A percentile compares a stretch with the other conserved stretches of the same genome.
These are phyloP conservation scores for Rhododendron henanense DNA, from an alignment of 148 eudicot species.

Conservation along the genomic window DNA sequence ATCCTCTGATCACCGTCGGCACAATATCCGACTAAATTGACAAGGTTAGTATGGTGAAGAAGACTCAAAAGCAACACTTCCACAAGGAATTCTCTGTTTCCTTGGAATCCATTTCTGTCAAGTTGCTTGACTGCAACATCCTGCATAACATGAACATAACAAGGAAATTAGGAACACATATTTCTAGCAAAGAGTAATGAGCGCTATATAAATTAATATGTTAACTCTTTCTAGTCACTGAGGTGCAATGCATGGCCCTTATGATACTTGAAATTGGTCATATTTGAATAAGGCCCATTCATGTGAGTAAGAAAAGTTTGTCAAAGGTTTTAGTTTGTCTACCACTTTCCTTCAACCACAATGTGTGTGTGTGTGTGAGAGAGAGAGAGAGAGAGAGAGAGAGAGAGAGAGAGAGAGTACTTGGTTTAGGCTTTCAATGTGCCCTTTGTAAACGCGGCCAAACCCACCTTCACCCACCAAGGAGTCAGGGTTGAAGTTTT, in stretches of 20 bases:
- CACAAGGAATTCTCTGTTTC: constrained; percentile 72
- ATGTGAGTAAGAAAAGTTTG: neutral
- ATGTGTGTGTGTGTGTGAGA: neutral
- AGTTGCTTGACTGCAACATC: constrained; percentile 81
- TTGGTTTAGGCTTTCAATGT: constrained; percentile 36
- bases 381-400: neutral
- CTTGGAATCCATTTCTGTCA: constrained; percentile 80
- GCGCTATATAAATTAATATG: neutral
- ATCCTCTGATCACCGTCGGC: constrained; percentile 67
- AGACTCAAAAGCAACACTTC: constrained; percentile 78
- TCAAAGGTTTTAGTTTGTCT: neutral
- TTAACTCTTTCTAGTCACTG: neutral
- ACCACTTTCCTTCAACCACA: neutral
- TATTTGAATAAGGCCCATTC: neutral
- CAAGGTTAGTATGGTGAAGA: constrained; percentile 66
- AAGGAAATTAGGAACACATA: neutral
- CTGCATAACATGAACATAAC: constrained; percentile 21
- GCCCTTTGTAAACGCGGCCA: constrained; percentile 83
- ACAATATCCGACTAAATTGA: constrained; percentile 73
- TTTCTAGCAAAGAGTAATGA: neutral
- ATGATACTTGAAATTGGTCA: neutral
- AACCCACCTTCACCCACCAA: constrained; percentile 97
- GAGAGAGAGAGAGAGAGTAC: constrained; percentile 13
- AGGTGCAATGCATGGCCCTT: neutral
- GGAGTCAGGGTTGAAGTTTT: constrained; percentile 42